A percentile compares a stretch with the other conserved stretches of the same genome.
These are phyloP conservation scores for Pestalotiopsis sp. DNA, from an alignment of 2,329 filamentous ascomycete genomes.

Conservation along the genomic window DNA sequence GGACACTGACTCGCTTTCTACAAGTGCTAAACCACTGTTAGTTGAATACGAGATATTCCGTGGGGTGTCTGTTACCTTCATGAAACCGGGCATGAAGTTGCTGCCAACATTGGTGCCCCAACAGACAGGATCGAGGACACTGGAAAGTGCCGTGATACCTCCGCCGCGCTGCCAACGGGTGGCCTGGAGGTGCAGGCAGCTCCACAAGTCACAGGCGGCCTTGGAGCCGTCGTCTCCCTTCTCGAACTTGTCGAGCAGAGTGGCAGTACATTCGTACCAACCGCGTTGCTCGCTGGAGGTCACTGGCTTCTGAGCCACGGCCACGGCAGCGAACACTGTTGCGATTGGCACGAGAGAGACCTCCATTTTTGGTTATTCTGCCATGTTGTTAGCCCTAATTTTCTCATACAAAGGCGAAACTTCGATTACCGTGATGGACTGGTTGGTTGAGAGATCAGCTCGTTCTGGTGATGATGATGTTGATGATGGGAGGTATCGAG, in stretches of 20 bases:
- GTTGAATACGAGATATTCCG: too few species aligned
- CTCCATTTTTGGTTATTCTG: background rate
- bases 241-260: background rate
- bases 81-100: background rate
- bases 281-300: background rate
- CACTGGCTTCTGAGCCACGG: background rate
- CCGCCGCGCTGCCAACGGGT: background rate
- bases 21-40: background rate
- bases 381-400: background rate
- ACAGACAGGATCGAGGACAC: background rate
- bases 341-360: background rate
- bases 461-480: background rate
- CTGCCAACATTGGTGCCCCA: background rate
- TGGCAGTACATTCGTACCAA: background rate
- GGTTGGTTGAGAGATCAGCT: background rate
- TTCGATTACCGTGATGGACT: background rate
- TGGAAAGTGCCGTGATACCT: background rate
- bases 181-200: background rate
- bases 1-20: background rate
- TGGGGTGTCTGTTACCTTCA: too few species aligned
- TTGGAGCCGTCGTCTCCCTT: background rate
- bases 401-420: background rate
- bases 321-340: background rate
- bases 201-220: background rate
- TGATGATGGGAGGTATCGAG: background rate